phyloP scores from a whole-genome alignment of 164 flowering plant species.

The Protea cynaroides region DNA sequence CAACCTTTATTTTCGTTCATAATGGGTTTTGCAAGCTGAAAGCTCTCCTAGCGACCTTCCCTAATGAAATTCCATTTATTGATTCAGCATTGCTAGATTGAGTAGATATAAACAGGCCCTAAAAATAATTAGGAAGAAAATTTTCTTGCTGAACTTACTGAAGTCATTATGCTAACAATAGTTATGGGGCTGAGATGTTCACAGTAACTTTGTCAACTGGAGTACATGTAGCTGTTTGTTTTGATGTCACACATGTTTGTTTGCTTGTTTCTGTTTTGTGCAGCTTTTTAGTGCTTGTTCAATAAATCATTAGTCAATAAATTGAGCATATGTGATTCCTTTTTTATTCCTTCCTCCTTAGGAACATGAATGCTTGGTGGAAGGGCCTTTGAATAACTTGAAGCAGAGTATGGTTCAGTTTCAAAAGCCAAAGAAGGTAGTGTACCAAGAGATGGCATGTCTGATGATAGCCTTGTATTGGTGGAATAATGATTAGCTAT shows the following conservation, averaged over 20 bases:
- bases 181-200: too few relatives aligned
- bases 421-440: slow-evolving; percentile 97
- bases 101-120: too few relatives aligned
- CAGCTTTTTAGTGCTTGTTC: neutral
- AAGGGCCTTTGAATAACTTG: slow-evolving; percentile 94
- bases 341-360: slow-evolving; percentile 15
- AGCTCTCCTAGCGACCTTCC: neutral
- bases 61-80: neutral
- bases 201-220: too few relatives aligned
- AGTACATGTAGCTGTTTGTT: too few relatives aligned
- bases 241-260: too few relatives aligned
- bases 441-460: neutral
- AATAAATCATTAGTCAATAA: too few relatives aligned
- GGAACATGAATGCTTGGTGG: slow-evolving; percentile 99
- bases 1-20: too few relatives aligned
- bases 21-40: neutral
- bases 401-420: slow-evolving; percentile 99
- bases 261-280: neutral
- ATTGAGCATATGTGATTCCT: neutral
- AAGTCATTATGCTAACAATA: too few relatives aligned
- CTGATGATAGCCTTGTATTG: neutral
- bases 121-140: neutral
- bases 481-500: neutral
- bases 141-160: neutral
- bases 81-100: too few relatives aligned